A percentile compares a stretch with the other conserved stretches of the same genome.
phyloP scores from a whole-genome alignment of 495 filamentous ascomycete species.

The Chaetomidium leptoderma region DNA sequence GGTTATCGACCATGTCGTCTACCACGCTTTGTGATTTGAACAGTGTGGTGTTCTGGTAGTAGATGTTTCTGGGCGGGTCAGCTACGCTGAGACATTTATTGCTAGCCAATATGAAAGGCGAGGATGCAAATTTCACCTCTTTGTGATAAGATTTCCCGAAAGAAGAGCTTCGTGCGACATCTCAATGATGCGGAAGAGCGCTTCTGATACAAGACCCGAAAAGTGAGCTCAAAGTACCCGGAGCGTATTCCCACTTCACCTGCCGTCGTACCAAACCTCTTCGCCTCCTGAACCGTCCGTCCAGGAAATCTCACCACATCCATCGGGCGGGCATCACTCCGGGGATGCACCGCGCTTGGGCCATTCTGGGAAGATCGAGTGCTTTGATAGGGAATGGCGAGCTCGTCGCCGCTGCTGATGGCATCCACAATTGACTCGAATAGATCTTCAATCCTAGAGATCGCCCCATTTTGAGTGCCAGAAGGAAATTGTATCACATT shows the following conservation, averaged over 20 bases:
- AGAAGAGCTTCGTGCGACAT: constrained; percentile 65
- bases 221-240: not conserved
- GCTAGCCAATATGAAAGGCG: not conserved
- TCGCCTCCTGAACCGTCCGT: constrained; percentile 33
- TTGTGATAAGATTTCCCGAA: constrained; percentile 62
- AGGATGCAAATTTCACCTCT: constrained; percentile 63
- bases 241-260: not conserved
- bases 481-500: constrained; percentile 16
- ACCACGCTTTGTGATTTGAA: constrained; percentile 75
- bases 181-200: constrained; percentile 62
- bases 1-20: constrained; percentile 73
- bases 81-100: too few species aligned
- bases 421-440: constrained; percentile 50
- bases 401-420: constrained; percentile 36
- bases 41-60: constrained; percentile 76
- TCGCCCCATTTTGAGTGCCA: constrained; percentile 27
- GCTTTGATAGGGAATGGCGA: constrained; percentile 43
- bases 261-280: constrained; percentile 37
- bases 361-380: not conserved
- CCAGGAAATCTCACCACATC: constrained; percentile 36
- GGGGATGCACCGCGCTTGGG: not conserved
- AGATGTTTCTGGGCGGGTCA: constrained; percentile 64
- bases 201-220: constrained; percentile 23
- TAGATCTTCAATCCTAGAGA: constrained; percentile 51
- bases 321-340: constrained; percentile 12